Base-by-base conservation (phyloP, 495 filamentous ascomycete species). In the Aspergillus asperescens region DNA sequence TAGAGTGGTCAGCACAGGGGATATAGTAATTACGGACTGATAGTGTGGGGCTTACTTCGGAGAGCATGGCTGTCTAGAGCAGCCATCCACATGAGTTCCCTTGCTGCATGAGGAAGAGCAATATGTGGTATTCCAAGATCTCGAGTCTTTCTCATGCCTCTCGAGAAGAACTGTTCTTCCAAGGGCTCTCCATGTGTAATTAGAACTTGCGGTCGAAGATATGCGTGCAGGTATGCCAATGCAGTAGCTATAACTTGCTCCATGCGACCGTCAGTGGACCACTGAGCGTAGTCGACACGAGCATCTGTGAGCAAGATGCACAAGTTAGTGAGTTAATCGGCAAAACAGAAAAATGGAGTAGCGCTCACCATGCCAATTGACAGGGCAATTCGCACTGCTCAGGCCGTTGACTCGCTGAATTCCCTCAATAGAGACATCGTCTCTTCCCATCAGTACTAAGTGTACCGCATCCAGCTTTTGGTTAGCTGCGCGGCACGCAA, bases 81-180 rank as follows among this genome's bases (percentile, higher is more conserved):
- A 3, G 88, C 80, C 16, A 93, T 75, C 90, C 90, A 95, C 63
- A 80, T 76, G 24, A 94, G 65, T 40, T 77, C 77, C 37, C 81
- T 79, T 4, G 74, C 71, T 5, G 75, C 70, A 46, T 76, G 72
- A 5, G 89, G 85, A n/a, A 94, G 64, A 53, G 83, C 81, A 23
- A 95, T 83, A 24, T 90, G 47, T 18, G 84, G 62, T 8, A 72
- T 71, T 7, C 64, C 65, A 35, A 68, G 63, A 3, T 66, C 66
- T 13, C 64, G 62, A 0, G 72, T 62, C 56, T 77, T 58, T 46
- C 75, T 65, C 4, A 86, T 59, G 0, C 71, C 81, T 12, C 67
- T 66, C 39, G 74, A 65, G 58, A 91, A 87, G 55, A 75, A 81
- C 0, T 34, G 12, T 23, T 79, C 71, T 55, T 82, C 79, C 55